Base-by-base conservation (phyloP, 352 stramenopile species). In the Phytophthora multivora region DNA sequence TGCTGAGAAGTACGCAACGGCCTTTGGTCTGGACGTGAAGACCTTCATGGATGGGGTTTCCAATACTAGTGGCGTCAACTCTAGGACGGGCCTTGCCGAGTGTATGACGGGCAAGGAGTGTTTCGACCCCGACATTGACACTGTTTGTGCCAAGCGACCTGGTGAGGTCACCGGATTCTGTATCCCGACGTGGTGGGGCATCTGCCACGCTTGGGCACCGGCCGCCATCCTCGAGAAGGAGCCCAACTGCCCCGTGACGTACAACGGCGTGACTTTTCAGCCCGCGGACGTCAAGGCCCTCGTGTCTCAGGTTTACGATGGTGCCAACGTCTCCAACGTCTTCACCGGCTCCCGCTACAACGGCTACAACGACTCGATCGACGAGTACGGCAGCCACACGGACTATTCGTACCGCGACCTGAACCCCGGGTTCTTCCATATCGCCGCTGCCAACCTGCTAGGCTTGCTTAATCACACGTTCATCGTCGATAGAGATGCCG, bases 1-100 rank as follows among this genome's bases (percentile, higher is more conserved):
- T 15, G 55, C 70, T 2, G 57, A 68, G 47, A 83, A 83, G 60
- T 83, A 80, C 41, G 74, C 74, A 0, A 72, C 16, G 0, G 74
- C 71, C 0, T 83, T 77, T 38, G 60, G 54, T 2, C 55, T 77
- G 10, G 40, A 83, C 25, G 45, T 61, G 9, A 63, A 52, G 18
- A 49, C 59, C 1, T 71, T 81, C 59, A 79, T 71, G 66, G 59
- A 79, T 35, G 58, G 42, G 2, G 59, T 76, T 16, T 81, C 73
- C 13, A 19, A 40, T 4, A n/a, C 38, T 28, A 73, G 48, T 21
- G 73, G 73, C 28, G 48, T 81, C 25, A 38, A 68, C 25, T 58
- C 71, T 4, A 43, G 56, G 43, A 46, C n/a, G 30, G 39, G 40
- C 1, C 51, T 38, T 15, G n/a, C 33, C 12, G 35, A 53, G 18